These are phyloP conservation scores for Pichia sp. DNA, from an alignment of 1,139 yeast genomes.

Conservation along the genomic window DNA sequence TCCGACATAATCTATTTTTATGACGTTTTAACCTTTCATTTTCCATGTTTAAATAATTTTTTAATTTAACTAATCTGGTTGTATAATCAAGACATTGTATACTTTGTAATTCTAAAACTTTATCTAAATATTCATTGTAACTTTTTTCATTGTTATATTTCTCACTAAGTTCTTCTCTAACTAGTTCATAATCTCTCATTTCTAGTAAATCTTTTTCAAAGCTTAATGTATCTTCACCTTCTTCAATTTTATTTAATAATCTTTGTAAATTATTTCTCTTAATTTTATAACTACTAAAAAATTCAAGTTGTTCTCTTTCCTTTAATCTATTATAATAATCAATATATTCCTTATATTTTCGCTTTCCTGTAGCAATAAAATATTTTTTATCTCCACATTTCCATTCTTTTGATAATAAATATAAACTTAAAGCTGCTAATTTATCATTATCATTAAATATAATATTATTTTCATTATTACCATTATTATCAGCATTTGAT, in stretches of 20 bases:
- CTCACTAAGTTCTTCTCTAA: constrained; percentile 24
- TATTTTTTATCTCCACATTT: neutral
- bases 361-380: neutral
- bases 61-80: constrained; percentile 29
- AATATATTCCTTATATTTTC: constrained; percentile 7
- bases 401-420: constrained; percentile 17
- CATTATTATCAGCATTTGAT: neutral
- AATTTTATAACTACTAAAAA: constrained; percentile 6
- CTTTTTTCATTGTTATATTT: constrained; percentile 25
- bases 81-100: constrained; percentile 26
- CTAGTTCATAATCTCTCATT: constrained; percentile 29
- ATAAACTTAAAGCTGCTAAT: constrained; percentile 20
- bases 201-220: constrained; percentile 29
- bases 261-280: constrained; percentile 10
- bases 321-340: constrained; percentile 9
- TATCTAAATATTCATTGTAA: constrained; percentile 23
- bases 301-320: constrained; percentile 9
- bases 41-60: constrained; percentile 25
- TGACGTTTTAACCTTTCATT: constrained; percentile 7
- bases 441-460: constrained; percentile 14
- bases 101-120: constrained; percentile 24
- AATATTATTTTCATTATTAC: neutral
- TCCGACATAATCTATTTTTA: constrained; percentile 7
- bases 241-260: constrained; percentile 4
- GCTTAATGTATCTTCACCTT: constrained; percentile 9